These are phyloP conservation scores for Myxozyma neotropica DNA, from an alignment of 805 yeast species.

Conservation along the genomic window DNA sequence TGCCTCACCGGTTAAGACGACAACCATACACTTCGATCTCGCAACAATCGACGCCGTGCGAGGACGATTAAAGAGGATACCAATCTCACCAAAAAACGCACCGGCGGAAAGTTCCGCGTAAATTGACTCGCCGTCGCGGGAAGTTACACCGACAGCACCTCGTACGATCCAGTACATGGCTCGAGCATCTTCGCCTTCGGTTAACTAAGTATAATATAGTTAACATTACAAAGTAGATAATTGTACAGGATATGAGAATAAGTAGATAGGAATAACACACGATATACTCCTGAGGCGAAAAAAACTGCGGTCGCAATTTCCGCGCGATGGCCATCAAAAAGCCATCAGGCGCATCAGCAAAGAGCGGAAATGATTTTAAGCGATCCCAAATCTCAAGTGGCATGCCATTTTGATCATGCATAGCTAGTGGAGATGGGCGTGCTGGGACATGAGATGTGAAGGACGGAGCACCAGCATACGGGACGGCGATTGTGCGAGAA, in stretches of 20 bases:
- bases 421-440: constrained; percentile 35
- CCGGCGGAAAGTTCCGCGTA: constrained; percentile 73
- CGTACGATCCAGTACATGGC: constrained; percentile 80
- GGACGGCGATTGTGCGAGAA: constrained; percentile 12
- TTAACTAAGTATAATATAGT: constrained; percentile 40
- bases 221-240: neutral
- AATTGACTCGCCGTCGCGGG: constrained; percentile 74
- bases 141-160: constrained; percentile 75
- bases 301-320: constrained; percentile 59
- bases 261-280: constrained; percentile 33
- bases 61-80: constrained; percentile 72
- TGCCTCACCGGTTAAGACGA: constrained; percentile 67
- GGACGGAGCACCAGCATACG: constrained; percentile 14
- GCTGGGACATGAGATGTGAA: constrained; percentile 30
- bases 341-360: constrained; percentile 65
- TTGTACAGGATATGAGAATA: neutral
- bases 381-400: constrained; percentile 61
- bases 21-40: constrained; percentile 63
- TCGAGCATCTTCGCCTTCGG: constrained; percentile 70
- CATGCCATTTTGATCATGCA: constrained; percentile 34
- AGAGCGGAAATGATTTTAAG: constrained; percentile 62
- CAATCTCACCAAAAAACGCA: constrained; percentile 77
- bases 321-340: constrained; percentile 64
- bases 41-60: constrained; percentile 80
- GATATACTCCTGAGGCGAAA: constrained; percentile 68